These are phyloP conservation scores for Aaosphaeria arxii DNA, from an alignment of 2,329 filamentous ascomycete species.

Conservation along the genomic window DNA sequence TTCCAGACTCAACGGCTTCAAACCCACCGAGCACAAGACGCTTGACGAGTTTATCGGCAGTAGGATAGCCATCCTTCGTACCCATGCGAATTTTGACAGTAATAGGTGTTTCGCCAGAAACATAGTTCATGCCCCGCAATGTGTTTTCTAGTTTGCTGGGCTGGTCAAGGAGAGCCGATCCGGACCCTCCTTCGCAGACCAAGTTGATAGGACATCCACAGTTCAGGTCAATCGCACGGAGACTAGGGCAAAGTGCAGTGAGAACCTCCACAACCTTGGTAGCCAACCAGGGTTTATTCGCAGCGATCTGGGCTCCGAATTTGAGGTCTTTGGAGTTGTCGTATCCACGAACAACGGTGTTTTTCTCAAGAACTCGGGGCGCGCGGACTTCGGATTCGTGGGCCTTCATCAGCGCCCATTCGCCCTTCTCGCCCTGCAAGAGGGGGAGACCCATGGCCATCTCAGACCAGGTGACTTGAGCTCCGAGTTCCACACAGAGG, in stretches of 20 bases:
- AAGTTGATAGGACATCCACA: constrained; percentile 97
- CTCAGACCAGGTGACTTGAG: constrained; percentile 93
- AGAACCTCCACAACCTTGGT: constrained; percentile 85
- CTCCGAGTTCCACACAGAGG: constrained; percentile 83
- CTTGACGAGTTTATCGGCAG: constrained; percentile 76
- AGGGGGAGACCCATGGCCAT: constrained; percentile 94
- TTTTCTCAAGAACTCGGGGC: constrained; percentile 62
- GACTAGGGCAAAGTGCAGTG: constrained; percentile 70
- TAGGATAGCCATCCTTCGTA: constrained; percentile 75
- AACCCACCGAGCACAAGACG: constrained; percentile 76
- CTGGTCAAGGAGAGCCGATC: constrained; percentile 87
- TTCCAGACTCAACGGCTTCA: constrained; percentile 64
- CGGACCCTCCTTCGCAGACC: constrained; percentile 82
- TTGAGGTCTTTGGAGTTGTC: constrained; percentile 79
- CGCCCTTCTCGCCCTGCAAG: constrained; percentile 82
- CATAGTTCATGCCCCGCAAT: constrained; percentile 90
- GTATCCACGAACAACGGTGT: constrained; percentile 68
- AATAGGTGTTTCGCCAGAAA: constrained; percentile 86
- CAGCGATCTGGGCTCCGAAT: constrained; percentile 90
- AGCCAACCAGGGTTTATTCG: constrained; percentile 86
- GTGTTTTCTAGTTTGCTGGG: constrained; percentile 90
- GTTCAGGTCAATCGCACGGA: constrained; percentile 92
- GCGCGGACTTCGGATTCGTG: constrained; percentile 78
- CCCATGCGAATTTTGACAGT: constrained; percentile 95
- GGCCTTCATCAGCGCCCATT: constrained; percentile 94